These are phyloP conservation scores for Zymoseptoria tritici DNA, from an alignment of 2,329 filamentous ascomycete species.

Conservation along the genomic window DNA sequence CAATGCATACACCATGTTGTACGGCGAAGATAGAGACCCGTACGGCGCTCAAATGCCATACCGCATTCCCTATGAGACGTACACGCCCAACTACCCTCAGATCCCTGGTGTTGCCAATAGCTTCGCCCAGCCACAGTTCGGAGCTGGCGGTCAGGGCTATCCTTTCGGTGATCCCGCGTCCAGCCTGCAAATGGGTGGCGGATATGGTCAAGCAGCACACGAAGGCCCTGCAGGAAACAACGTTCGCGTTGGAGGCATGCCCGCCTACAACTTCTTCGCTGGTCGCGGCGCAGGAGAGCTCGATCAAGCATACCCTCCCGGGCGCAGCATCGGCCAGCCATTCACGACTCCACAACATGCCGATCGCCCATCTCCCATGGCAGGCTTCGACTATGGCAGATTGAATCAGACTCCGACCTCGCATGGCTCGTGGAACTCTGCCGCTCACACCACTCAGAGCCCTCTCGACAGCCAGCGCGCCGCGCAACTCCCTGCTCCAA, in stretches of 20 bases:
- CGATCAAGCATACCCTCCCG: neutral
- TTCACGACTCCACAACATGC: neutral
- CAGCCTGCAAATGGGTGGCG: neutral
- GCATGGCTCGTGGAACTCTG: neutral
- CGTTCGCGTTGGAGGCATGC: constrained; percentile 3
- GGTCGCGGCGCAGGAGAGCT: constrained; percentile 9
- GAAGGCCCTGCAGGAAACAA: constrained; percentile 1
- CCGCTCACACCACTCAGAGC: neutral
- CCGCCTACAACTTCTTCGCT: constrained; percentile 17
- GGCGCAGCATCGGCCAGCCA: neutral
- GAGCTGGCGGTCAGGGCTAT: neutral
- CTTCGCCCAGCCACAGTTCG: neutral
- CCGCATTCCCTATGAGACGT: constrained; percentile 25
- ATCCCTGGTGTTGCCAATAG: constrained; percentile 19
- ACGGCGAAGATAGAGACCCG: constrained; percentile 24
- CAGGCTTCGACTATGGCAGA: neutral
- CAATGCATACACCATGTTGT: constrained; percentile 27
- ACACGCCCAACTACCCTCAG: constrained; percentile 27
- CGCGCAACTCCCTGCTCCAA: neutral
- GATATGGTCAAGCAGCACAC: neutral
- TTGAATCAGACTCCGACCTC: neutral
- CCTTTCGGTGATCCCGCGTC: neutral
- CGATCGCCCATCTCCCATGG: neutral
- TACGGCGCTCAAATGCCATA: constrained; percentile 30
- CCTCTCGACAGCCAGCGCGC: neutral